Evolutionary conservation across 2,329 filamentous ascomycete genomes (phyloP).

Genomic region (Penicillium sp.): DNA sequence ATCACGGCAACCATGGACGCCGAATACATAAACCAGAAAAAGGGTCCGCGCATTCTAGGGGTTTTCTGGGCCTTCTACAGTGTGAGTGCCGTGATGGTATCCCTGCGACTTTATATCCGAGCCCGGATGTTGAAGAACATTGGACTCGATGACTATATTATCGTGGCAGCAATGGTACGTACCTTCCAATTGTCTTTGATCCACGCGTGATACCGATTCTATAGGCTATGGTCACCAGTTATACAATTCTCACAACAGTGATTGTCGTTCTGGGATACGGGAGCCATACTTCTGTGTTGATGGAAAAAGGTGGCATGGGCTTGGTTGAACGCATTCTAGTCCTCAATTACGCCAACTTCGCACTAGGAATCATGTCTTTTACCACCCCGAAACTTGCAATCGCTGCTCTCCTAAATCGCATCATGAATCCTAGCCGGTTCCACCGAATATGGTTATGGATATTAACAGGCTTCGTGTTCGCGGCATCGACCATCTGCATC

Average conservation of each 20-base stretch:
- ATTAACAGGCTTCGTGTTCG: slow-evolving; percentile 32
- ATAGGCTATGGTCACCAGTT: slow-evolving; percentile 31
- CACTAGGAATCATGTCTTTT: slow-evolving; percentile 32
- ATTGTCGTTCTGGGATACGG: slow-evolving; percentile 44
- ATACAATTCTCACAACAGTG: slow-evolving; percentile 35
- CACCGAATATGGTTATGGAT: slow-evolving; percentile 23
- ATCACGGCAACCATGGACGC: neutral
- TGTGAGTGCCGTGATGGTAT: slow-evolving; percentile 33
- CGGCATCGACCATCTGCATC: slow-evolving; percentile 37
- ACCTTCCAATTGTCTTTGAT: neutral
- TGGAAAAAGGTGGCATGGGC: slow-evolving; percentile 9
- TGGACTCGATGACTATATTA: slow-evolving; percentile 41
- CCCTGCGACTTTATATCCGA: slow-evolving; percentile 36
- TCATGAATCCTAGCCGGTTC: slow-evolving; percentile 25
- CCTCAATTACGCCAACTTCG: slow-evolving; percentile 27
- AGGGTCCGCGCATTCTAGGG: slow-evolving; percentile 36
- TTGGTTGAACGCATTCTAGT: slow-evolving; percentile 30
- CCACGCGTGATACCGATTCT: neutral
- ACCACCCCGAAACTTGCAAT: slow-evolving; percentile 30
- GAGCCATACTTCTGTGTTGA: slow-evolving; percentile 37
- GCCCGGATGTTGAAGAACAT: slow-evolving; percentile 30
- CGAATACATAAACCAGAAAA: slow-evolving; percentile 23
- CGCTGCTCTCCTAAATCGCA: slow-evolving; percentile 26
- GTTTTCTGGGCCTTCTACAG: slow-evolving; percentile 31
- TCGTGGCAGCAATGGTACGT: slow-evolving; percentile 35